Base-by-base conservation (phyloP, 164 flowering plant species). In the Liriodendron chinense region DNA sequence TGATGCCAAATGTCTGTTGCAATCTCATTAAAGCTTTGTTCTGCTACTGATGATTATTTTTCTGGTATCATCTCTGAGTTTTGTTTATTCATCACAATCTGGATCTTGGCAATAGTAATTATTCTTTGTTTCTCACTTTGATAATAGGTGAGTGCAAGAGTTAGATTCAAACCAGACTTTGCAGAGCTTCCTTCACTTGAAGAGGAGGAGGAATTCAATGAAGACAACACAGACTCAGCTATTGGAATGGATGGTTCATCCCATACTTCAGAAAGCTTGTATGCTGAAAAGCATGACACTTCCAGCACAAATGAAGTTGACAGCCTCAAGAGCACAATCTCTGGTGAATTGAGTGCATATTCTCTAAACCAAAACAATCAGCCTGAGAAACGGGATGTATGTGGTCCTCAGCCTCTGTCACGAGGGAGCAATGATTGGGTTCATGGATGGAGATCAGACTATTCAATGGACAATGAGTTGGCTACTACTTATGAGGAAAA, bases 171-270 rank as follows among this genome's bases (percentile, higher is more conserved):
- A 77, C 75, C 88, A 74, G 89, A 84, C 75, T 80, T 80, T 47
- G 80, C 64, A 74, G 93, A 85, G 43, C 86, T 77, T 72, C 81
- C 90, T 72, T 83, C 92, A 50, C 83, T 87, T 78, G 94, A 84
- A 76, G 94, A 84, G 73, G 59, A 53, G 12, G 81, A 66, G 12
- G 88, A 82, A 56, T 34, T 61, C 34, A 89, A 73, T 81, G 96
- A 87, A 82, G 98, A 91, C 34, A 79, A 78, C 81, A 76, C 89
- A 72, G 97, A 89, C 69, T 89, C 90, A 67, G 87, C 86, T 66
- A 77, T 74, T 70, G 97, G 91, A 56, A 82, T 83, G 82, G 98
- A 95, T 86, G 96, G 85, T 68, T 89, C 92, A 71, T 94, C 98
- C 24, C 88, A 89, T 79, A 86, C 97, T 53, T 94, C 99, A 68